Conservation (phyloP, 805 yeast genomes). For the Ogataea haglerorum region DNA sequence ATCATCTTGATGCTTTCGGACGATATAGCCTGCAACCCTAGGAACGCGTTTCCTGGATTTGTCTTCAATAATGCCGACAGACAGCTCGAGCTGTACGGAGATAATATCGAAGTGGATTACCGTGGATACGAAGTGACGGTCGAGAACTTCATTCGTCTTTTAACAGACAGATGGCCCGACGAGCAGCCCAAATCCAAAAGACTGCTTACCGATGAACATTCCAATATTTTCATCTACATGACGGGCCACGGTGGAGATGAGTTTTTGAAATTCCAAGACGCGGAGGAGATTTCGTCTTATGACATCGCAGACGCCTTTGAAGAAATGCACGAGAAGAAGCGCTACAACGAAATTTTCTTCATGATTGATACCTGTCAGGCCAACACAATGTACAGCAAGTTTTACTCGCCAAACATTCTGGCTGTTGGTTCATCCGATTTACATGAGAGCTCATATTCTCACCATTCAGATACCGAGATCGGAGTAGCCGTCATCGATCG, state of each 20-base stretch:
- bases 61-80: conserved; percentile 93
- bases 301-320: conserved; percentile 97
- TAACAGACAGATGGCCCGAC: conserved; percentile 94
- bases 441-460: conserved; percentile 91
- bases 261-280: conserved; percentile 95
- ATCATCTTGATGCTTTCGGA: conserved; percentile 94
- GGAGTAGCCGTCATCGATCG: conserved; percentile 98
- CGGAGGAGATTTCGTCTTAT: conserved; percentile 93
- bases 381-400: conserved; percentile 91
- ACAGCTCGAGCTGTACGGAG: conserved; percentile 90
- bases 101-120: conserved; percentile 91
- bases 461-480: conserved; percentile 90
- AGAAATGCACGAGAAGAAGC: conserved; percentile 93
- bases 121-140: conserved; percentile 98
- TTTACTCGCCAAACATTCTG: conserved; percentile 87
- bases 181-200: conserved; percentile 93
- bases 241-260: conserved; percentile 99
- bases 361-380: conserved; percentile 99
- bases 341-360: conserved; percentile 92
- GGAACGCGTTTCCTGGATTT: conserved; percentile 94
- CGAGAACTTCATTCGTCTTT: conserved; percentile 85
- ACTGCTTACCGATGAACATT: conserved; percentile 85
- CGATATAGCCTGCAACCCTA: conserved; percentile 94
- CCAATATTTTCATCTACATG: conserved; percentile 89
- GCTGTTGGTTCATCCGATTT: conserved; percentile 89